phyloP scores from a whole-genome alignment of 2,329 filamentous ascomycete species.

The Coniochaeta ligniaria region DNA sequence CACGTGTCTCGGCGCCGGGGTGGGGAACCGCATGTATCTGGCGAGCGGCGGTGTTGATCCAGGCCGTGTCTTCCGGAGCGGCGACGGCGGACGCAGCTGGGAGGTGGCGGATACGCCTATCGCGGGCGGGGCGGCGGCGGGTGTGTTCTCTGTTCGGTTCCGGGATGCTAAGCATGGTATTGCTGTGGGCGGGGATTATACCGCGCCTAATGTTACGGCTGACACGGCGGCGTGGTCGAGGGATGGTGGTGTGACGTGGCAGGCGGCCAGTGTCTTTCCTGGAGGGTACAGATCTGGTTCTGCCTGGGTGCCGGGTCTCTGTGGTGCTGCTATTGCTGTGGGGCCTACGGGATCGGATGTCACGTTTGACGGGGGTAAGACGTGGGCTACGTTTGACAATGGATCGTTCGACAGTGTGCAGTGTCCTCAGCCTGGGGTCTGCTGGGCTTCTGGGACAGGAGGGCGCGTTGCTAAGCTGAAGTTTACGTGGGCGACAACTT shows the following conservation, averaged over 20 bases:
- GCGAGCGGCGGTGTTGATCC: slow-evolving; percentile 20
- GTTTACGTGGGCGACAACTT: background rate
- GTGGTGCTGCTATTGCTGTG: slow-evolving; percentile 19
- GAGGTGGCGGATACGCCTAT: slow-evolving; percentile 16
- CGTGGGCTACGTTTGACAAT: slow-evolving; percentile 20
- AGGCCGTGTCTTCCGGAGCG: slow-evolving; percentile 19
- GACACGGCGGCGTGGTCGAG: slow-evolving; percentile 12
- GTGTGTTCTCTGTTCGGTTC: slow-evolving; percentile 25
- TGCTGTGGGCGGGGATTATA: slow-evolving; percentile 23
- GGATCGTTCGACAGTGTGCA: slow-evolving; percentile 24
- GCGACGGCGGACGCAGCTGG: slow-evolving; percentile 20
- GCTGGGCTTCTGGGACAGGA: slow-evolving; percentile 23
- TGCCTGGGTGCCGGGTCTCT: slow-evolving; percentile 18
- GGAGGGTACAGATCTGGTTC: slow-evolving; percentile 23
- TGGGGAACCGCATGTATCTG: slow-evolving; percentile 21
- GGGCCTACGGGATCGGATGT: slow-evolving; percentile 24
- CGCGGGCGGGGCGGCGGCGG: slow-evolving; percentile 17
- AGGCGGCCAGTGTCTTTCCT: slow-evolving; percentile 15
- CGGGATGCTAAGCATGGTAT: slow-evolving; percentile 17
- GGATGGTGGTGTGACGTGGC: slow-evolving; percentile 22
- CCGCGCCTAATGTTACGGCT: slow-evolving; percentile 11
- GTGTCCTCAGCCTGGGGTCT: slow-evolving; percentile 16
- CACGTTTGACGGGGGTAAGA: slow-evolving; percentile 19
- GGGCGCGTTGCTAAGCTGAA: slow-evolving; percentile 18
- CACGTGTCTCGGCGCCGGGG: slow-evolving; percentile 21